Conservation (phyloP, 805 yeast species). For the Candida sakaeoensis region DNA sequence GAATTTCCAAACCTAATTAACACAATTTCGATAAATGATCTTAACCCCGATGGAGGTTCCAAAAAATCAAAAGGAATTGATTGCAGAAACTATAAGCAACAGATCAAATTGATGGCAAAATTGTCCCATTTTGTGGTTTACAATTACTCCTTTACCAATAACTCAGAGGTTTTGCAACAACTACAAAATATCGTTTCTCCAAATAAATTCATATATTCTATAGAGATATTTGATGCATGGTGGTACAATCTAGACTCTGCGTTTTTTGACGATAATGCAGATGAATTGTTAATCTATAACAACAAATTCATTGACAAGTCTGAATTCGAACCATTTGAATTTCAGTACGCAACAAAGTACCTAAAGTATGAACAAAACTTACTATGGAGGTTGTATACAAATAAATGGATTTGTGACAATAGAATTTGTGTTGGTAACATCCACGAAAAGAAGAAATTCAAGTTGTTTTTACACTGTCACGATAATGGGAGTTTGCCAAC, state of each 20-base stretch:
- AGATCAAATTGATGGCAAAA: conserved; percentile 28
- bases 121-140: conserved; percentile 31
- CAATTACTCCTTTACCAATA: conserved; percentile 15
- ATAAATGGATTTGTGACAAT: conserved; percentile 22
- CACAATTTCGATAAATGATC: conserved; percentile 7
- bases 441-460: conserved; percentile 37
- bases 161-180: conserved; percentile 7
- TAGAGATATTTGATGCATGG: conserved; percentile 8
- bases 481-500: conserved; percentile 54
- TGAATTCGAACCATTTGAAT: background rate
- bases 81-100: conserved; percentile 29
- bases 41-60: background rate
- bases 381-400: conserved; percentile 29
- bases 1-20: conserved; percentile 8
- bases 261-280: conserved; percentile 8
- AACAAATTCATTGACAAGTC: conserved; percentile 3
- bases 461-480: conserved; percentile 52
- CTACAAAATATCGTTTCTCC: background rate
- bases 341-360: conserved; percentile 15
- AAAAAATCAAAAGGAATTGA: too few species aligned
- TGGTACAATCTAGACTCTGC: conserved; percentile 4
- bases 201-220: conserved; percentile 7
- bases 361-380: conserved; percentile 32
- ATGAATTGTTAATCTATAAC: conserved; percentile 4
- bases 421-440: conserved; percentile 30